Conservation (phyloP, 2,329 filamentous ascomycete genomes). For the Boeremia exigua region DNA sequence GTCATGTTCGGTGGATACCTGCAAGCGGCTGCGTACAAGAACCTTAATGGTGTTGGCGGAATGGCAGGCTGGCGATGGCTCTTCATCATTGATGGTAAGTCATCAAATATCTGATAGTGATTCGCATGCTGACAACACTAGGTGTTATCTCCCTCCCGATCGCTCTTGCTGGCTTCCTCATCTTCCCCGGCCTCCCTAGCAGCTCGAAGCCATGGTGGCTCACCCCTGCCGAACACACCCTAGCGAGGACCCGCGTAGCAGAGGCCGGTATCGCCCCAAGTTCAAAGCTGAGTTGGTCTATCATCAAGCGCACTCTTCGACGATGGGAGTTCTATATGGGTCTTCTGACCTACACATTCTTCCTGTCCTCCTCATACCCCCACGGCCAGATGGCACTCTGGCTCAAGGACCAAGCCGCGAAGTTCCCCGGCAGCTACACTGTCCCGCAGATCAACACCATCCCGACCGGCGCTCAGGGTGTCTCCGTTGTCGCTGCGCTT, state of each 20-base stretch:
- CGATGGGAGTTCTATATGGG: slow-evolving; percentile 62
- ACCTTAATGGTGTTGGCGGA: slow-evolving; percentile 56
- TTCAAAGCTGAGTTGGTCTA: slow-evolving; percentile 51
- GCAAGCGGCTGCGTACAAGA: slow-evolving; percentile 61
- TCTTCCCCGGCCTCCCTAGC: slow-evolving; percentile 60
- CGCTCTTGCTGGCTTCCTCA: slow-evolving; percentile 60
- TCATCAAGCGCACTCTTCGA: slow-evolving; percentile 54
- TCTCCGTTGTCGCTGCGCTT: slow-evolving; percentile 57
- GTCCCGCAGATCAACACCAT: slow-evolving; percentile 59
- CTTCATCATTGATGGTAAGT: slow-evolving; percentile 57
- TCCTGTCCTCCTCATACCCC: slow-evolving; percentile 51
- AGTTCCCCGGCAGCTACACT: slow-evolving; percentile 47
- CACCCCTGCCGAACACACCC: slow-evolving; percentile 41
- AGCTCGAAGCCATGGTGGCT: slow-evolving; percentile 60
- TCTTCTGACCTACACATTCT: slow-evolving; percentile 54
- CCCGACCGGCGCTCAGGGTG: slow-evolving; percentile 57
- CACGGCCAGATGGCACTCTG: slow-evolving; percentile 60
- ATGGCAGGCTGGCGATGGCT: slow-evolving; percentile 60
- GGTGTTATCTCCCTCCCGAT: slow-evolving; percentile 64
- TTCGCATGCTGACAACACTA: neutral
- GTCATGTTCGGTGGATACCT: slow-evolving; percentile 66
- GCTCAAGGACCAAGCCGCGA: slow-evolving; percentile 55
- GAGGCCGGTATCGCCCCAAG: slow-evolving; percentile 45
- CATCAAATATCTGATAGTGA: neutral
- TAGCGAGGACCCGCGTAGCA: slow-evolving; percentile 39